A percentile compares a stretch with the other conserved stretches of the same genome.
phyloP scores from a whole-genome alignment of 139 green algal genomes.

The Chlamydomonas applanata region DNA sequence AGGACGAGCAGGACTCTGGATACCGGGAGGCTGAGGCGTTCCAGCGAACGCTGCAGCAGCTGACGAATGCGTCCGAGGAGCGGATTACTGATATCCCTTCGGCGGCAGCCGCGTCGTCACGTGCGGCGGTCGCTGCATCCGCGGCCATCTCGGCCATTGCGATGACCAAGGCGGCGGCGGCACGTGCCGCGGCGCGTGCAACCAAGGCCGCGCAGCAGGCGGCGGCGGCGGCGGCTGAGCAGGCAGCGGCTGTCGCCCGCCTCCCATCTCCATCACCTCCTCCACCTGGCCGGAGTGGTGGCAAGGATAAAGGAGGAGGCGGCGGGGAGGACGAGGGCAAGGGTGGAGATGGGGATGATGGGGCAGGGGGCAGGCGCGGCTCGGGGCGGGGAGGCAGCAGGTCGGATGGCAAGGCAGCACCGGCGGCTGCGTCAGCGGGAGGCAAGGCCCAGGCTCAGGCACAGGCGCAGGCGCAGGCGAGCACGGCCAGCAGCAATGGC shows the following conservation, averaged over 20 bases:
- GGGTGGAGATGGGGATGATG: not conserved
- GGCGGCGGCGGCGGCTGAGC: slow-evolving; percentile 21
- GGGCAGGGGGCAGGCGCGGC: not conserved
- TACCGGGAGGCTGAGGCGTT: slow-evolving; percentile 64
- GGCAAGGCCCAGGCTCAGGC: too few species aligned
- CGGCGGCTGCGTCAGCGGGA: too few species aligned
- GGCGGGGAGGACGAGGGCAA: slow-evolving; percentile 5
- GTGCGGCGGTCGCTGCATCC: slow-evolving; percentile 81
- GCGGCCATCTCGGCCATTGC: slow-evolving; percentile 79
- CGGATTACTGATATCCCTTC: slow-evolving; percentile 82
- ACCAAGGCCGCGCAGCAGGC: slow-evolving; percentile 31
- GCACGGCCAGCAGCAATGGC: not conserved
- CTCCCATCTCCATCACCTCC: not conserved
- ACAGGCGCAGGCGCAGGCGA: too few species aligned
- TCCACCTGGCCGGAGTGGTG: too few species aligned
- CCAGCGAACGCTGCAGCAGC: slow-evolving; percentile 19
- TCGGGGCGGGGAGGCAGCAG: not conserved
- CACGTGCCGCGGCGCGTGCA: slow-evolving; percentile 67
- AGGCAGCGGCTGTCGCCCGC: slow-evolving; percentile 17
- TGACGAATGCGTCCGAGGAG: slow-evolving; percentile 13
- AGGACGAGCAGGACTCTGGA: slow-evolving; percentile 67
- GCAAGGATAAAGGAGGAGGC: not conserved
- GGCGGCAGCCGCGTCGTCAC: slow-evolving; percentile 80
- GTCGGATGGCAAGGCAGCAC: not conserved
- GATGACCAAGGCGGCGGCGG: slow-evolving; percentile 84